These are phyloP conservation scores for Nepenthes alata DNA, from an alignment of 179 eudicot genomes.

Conservation along the genomic window DNA sequence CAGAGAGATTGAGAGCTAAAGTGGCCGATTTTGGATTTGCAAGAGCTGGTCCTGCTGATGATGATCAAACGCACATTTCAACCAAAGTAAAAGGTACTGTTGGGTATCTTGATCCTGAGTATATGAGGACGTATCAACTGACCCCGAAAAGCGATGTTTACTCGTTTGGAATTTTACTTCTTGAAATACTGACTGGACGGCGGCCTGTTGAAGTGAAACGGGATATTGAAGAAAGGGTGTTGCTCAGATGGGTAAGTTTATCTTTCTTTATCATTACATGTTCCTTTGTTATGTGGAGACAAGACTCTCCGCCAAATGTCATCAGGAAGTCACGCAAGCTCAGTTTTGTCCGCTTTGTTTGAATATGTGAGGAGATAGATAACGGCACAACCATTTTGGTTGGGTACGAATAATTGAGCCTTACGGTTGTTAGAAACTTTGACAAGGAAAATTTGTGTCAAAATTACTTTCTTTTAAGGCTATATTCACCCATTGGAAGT, in stretches of 20 bases:
- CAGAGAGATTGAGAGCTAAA: conserved; percentile 72
- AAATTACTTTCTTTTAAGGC: too few species aligned
- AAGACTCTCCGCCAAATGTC: too few species aligned
- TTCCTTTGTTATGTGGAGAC: too few species aligned
- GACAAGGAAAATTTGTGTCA: too few species aligned
- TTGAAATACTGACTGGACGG: conserved; percentile 86
- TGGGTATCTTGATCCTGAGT: conserved; percentile 94
- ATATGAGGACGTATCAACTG: conserved; percentile 90
- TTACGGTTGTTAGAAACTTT: too few species aligned
- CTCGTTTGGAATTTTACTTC: conserved; percentile 73
- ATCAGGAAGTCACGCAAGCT: too few species aligned
- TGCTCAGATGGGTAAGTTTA: conserved; percentile 74
- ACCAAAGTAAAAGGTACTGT: conserved; percentile 97
- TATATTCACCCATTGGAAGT: too few species aligned
- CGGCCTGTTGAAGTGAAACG: conserved; percentile 75
- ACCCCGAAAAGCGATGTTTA: conserved; percentile 87
- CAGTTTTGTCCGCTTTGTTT: too few species aligned
- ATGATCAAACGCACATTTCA: conserved; percentile 64
- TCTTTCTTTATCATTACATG: not conserved
- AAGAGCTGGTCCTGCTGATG: conserved; percentile 53
- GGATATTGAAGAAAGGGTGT: conserved; percentile 54
- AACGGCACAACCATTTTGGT: too few species aligned
- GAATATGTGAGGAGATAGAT: too few species aligned
- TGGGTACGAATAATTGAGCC: too few species aligned
- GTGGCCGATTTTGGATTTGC: conserved; percentile 99